phyloP scores from a whole-genome alignment of 1,139 yeast genomes.

The Pichia sp. region DNA sequence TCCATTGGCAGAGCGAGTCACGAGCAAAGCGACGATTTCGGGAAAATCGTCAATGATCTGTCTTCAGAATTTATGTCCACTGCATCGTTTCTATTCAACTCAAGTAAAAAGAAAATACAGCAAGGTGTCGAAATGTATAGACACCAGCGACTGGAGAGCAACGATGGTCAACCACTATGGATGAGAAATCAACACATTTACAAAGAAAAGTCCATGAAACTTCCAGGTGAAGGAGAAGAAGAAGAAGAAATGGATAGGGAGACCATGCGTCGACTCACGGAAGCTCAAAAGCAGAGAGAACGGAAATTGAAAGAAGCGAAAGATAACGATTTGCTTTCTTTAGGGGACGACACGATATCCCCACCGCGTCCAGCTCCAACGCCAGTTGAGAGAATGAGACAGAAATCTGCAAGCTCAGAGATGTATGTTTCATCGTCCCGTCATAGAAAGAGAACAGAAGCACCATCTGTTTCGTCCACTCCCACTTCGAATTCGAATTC shows the following conservation, averaged over 20 bases:
- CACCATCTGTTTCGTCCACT: neutral
- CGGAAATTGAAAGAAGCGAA: conserved; percentile 32
- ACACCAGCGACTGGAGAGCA: conserved; percentile 26
- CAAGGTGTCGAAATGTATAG: conserved; percentile 61
- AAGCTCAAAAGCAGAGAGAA: conserved; percentile 35
- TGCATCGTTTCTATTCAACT: conserved; percentile 54
- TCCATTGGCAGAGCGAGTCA: neutral
- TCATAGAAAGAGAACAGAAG: conserved; percentile 1
- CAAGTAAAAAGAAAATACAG: conserved; percentile 55
- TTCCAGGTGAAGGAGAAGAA: conserved; percentile 35
- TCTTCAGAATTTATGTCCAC: conserved; percentile 52
- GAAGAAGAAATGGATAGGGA: conserved; percentile 38
- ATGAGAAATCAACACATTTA: conserved; percentile 55
- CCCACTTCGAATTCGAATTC: neutral
- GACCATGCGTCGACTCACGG: conserved; percentile 36
- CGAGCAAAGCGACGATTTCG: conserved; percentile 27
- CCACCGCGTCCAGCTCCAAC: neutral
- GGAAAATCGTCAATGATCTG: conserved; percentile 49
- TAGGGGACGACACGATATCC: neutral
- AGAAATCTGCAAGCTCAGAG: too few relatives aligned
- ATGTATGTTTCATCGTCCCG: conserved; percentile 4
- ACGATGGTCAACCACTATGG: conserved; percentile 66
- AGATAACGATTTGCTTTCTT: too few relatives aligned
- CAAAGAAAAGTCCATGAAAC: conserved; percentile 34
- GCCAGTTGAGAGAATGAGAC: too few relatives aligned